Evolutionary conservation across 2,329 filamentous ascomycete genomes (phyloP).

Genomic region (Endoconidiophora laricicola): DNA sequence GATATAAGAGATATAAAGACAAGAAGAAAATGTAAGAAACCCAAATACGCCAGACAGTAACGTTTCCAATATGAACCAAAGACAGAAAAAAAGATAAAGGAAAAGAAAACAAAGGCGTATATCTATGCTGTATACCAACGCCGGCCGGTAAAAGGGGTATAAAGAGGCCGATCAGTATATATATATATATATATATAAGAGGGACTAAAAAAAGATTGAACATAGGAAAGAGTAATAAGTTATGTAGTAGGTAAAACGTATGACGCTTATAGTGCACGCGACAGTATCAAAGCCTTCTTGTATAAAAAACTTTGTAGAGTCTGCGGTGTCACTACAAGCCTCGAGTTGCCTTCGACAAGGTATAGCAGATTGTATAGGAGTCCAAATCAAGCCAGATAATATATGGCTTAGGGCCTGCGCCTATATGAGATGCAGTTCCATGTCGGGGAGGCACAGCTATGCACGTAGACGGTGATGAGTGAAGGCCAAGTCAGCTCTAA

Average conservation of each 20-base stretch:
- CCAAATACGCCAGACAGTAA: background rate
- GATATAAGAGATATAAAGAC: background rate
- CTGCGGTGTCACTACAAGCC: background rate
- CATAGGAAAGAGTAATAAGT: constrained; percentile 4
- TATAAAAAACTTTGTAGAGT: background rate
- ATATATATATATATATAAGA: background rate
- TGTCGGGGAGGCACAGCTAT: too few species aligned
- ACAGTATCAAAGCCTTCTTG: background rate
- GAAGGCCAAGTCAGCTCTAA: too few species aligned
- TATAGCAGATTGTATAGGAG: background rate
- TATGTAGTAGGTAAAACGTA: background rate
- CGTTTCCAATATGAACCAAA: background rate
- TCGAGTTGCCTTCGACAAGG: background rate
- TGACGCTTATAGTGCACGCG: background rate
- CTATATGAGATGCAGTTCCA: too few species aligned
- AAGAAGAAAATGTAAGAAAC: background rate
- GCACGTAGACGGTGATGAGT: too few species aligned
- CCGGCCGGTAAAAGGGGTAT: too few species aligned
- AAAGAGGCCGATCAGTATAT: background rate
- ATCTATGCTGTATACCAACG: too few species aligned
- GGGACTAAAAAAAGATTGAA: background rate
- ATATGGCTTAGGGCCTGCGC: background rate
- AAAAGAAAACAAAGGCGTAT: background rate
- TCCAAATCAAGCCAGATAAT: background rate
- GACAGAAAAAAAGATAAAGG: background rate